Evolutionary conservation across 495 filamentous ascomycete genomes (phyloP).

Genomic region (Elasticomyces elasticus): DNA sequence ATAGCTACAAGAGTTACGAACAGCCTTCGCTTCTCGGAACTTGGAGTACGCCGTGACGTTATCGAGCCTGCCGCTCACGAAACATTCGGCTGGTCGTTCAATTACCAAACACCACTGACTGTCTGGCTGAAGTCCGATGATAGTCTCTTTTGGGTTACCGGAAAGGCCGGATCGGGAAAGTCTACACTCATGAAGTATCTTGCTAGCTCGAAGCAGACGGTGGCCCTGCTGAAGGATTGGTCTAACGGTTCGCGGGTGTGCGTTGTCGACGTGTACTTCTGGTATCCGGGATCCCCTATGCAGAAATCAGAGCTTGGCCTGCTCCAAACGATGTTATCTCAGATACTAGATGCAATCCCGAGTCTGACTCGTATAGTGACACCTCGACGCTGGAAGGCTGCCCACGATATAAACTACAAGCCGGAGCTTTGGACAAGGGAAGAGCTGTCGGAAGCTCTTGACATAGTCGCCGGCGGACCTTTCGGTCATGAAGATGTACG

Average conservation of each 20-base stretch:
- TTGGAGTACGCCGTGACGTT: no score
- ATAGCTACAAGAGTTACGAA: no score
- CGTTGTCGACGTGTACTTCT: conserved; percentile 29
- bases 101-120: no score
- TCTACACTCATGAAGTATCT: conserved; percentile 18
- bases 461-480: background rate
- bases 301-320: conserved; percentile 38
- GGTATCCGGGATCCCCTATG: conserved; percentile 31
- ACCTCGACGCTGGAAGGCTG: no score
- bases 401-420: no score
- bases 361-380: no score
- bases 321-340: conserved; percentile 31
- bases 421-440: background rate
- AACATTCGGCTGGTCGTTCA: no score
- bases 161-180: conserved; percentile 19
- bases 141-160: conserved; percentile 14
- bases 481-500: background rate
- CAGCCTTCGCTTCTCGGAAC: no score
- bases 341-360: conserved; percentile 26
- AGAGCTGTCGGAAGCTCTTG: background rate
- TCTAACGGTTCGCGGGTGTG: background rate
- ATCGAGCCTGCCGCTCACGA: no score
- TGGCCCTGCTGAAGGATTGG: conserved; percentile 2
- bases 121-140: conserved; percentile 1
- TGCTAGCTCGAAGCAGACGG: background rate